These are phyloP conservation scores for Coemansia sp. DNA, from an alignment of 192 early-diverging fungal genomes.

Conservation along the genomic window DNA sequence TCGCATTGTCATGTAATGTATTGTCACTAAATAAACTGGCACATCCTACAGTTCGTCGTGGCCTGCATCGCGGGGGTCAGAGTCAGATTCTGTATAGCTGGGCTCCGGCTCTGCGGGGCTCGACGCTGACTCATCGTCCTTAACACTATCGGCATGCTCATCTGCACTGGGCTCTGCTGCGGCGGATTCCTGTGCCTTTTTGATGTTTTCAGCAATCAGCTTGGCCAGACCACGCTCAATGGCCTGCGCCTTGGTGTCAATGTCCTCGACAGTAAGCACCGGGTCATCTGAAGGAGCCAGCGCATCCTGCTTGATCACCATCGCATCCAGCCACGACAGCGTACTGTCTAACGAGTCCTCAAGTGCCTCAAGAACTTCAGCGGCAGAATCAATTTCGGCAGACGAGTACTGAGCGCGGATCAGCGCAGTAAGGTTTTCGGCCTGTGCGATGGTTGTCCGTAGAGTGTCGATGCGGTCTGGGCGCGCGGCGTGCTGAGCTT, in stretches of 20 bases:
- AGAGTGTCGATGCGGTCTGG: constrained; percentile 57
- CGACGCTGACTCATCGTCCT: constrained; percentile 3
- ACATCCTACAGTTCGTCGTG: constrained; percentile 34
- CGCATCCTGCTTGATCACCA: constrained; percentile 60
- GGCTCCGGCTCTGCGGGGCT: background rate
- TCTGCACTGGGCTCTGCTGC: constrained; percentile 24
- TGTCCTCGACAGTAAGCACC: constrained; percentile 59
- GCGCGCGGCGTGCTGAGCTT: constrained; percentile 59
- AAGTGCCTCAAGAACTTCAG: constrained; percentile 46
- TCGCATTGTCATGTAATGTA: background rate
- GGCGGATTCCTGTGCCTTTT: constrained; percentile 43
- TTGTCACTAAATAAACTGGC: constrained; percentile 3
- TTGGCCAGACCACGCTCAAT: constrained; percentile 59
- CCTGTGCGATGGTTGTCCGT: constrained; percentile 49
- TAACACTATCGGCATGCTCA: constrained; percentile 10
- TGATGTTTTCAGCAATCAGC: constrained; percentile 62
- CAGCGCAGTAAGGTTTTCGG: constrained; percentile 40
- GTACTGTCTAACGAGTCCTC: constrained; percentile 55
- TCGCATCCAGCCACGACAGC: constrained; percentile 63
- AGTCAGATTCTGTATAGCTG: background rate
- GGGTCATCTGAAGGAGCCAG: constrained; percentile 64
- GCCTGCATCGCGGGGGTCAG: constrained; percentile 1
- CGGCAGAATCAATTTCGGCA: constrained; percentile 54
- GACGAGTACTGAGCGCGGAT: constrained; percentile 50
- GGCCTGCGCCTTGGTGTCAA: constrained; percentile 53